phyloP scores from a whole-genome alignment of 169 alveolate genomes.

The Eimeria maxima region DNA sequence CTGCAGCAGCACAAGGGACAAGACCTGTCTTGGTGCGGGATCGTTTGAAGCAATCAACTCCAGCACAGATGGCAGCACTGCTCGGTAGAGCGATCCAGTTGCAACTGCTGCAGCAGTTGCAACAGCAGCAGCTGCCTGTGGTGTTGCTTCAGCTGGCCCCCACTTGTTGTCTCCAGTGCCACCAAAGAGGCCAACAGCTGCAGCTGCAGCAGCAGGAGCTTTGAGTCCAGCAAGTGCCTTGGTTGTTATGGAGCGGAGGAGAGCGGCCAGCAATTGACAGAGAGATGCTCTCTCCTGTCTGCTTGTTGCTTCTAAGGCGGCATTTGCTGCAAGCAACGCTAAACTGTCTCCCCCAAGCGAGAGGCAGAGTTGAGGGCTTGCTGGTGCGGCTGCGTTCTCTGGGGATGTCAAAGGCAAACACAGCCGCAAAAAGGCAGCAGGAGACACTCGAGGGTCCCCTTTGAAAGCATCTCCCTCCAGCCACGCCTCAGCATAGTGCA shows the following conservation, averaged over 20 bases:
- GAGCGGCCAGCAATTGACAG: constrained; percentile 18
- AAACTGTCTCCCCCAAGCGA: not conserved
- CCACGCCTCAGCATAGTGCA: not conserved
- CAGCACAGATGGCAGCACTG: constrained; percentile 22
- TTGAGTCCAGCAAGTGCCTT: constrained; percentile 1
- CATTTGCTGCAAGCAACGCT: constrained; percentile 1
- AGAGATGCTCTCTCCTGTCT: not conserved
- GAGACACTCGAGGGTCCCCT: not conserved
- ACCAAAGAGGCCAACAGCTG: not conserved
- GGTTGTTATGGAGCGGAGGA: not conserved
- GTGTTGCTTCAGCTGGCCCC: constrained; percentile 33
- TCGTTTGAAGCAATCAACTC: constrained; percentile 5
- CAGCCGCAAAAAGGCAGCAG: not conserved
- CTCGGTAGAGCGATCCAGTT: not conserved
- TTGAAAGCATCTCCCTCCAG: not conserved
- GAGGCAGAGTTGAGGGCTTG: not conserved
- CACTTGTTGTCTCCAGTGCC: not conserved
- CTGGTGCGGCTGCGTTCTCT: not conserved
- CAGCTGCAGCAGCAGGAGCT: not conserved
- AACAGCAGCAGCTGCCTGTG: not conserved
- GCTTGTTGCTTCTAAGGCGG: constrained; percentile 1
- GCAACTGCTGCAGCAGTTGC: constrained; percentile 58
- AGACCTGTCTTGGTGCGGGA: constrained; percentile 1
- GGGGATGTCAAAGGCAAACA: not conserved
- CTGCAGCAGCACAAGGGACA: constrained; percentile 31